These are phyloP conservation scores for Amanita pseudoporphyria DNA, from an alignment of 768 basidiomycete species.

Conservation along the genomic window DNA sequence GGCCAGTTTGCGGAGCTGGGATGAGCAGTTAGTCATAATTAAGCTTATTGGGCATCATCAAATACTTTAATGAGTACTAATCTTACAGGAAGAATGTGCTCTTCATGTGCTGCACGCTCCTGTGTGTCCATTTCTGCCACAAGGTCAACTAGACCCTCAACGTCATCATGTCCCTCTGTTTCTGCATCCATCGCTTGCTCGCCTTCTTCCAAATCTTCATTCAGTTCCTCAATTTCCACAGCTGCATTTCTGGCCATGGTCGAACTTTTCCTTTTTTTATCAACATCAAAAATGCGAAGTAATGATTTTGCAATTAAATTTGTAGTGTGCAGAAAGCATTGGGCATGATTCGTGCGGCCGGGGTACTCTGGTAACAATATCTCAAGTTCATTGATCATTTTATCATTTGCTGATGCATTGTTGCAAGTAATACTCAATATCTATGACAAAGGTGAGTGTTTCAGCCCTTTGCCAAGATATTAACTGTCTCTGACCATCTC, in stretches of 20 bases:
- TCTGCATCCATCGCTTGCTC: not conserved
- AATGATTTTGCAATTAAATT: slow-evolving; percentile 6
- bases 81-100: not conserved
- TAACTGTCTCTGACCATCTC: not conserved
- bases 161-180: not conserved
- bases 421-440: not conserved
- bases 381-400: slow-evolving; percentile 21
- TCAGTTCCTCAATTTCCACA: slow-evolving; percentile 5
- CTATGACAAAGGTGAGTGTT: not conserved
- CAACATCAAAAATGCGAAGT: slow-evolving; percentile 8
- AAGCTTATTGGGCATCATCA: not conserved
- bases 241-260: slow-evolving; percentile 10
- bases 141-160: not conserved
- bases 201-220: not conserved
- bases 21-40: not conserved
- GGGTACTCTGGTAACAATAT: slow-evolving; percentile 11
- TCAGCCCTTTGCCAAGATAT: not conserved
- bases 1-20: no score
- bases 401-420: slow-evolving; percentile 18
- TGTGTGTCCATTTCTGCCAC: not conserved
- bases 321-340: slow-evolving; percentile 22
- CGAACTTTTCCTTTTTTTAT: not conserved
- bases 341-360: slow-evolving; percentile 15
- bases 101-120: not conserved
- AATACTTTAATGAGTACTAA: slow-evolving; percentile 1